Conservation (phyloP, 192 early-diverging fungal species). For the Mycoemilia scoparia region DNA sequence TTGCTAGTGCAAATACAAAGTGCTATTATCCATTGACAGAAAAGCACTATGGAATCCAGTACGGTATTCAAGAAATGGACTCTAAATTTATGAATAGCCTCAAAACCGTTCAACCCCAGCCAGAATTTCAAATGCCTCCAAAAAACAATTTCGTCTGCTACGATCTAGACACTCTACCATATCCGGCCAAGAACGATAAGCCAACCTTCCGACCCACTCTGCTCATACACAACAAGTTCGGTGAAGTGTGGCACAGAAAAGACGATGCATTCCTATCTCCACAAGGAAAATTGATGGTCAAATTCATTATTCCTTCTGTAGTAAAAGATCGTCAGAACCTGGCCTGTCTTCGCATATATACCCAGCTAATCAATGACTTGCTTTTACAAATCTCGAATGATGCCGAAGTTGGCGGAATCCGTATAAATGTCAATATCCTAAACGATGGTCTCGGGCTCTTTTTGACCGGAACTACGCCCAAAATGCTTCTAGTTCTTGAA, state of each 20-base stretch:
- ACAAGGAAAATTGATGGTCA: constrained; percentile 60
- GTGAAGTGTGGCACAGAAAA: constrained; percentile 83
- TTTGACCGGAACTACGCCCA: constrained; percentile 64
- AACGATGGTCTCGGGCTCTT: constrained; percentile 43
- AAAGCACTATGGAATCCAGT: constrained; percentile 61
- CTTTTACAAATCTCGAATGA: constrained; percentile 80
- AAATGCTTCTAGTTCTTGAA: constrained; percentile 41
- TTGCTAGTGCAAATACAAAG: too few relatives aligned
- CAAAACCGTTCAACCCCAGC: constrained; percentile 9
- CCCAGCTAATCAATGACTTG: constrained; percentile 61
- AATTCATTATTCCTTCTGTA: constrained; percentile 47
- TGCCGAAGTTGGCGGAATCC: constrained; percentile 73
- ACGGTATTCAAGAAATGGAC: constrained; percentile 34
- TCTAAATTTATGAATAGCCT: constrained; percentile 26
- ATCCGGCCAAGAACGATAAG: constrained; percentile 32
- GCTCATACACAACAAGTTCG: constrained; percentile 9
- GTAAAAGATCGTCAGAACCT: constrained; percentile 57
- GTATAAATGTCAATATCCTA: constrained; percentile 41
- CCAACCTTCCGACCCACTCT: constrained; percentile 8
- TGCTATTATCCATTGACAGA: too few relatives aligned
- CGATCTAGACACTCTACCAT: too few relatives aligned
- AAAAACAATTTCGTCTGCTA: constrained; percentile 75
- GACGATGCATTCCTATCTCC: constrained; percentile 92
- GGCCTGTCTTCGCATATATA: constrained; percentile 51
- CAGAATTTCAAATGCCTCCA: constrained; percentile 42